phyloP scores from a whole-genome alignment of 1,284 basidiomycete genomes.

The Singerocomus inundabilis region DNA sequence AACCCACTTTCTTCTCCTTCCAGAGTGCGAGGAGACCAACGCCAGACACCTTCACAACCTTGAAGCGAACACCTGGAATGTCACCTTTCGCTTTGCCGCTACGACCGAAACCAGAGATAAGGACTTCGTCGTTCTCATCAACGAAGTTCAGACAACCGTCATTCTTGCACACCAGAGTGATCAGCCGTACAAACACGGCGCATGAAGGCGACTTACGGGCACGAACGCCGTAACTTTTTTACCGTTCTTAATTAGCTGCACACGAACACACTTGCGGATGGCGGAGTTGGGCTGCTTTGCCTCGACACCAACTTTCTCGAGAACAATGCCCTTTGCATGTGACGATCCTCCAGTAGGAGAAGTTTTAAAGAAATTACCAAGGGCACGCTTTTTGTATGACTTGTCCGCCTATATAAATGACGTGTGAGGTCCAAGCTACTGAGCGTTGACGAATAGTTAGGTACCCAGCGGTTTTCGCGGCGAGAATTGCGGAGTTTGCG shows the following conservation, averaged over 20 bases:
- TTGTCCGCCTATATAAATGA: constrained; percentile 80
- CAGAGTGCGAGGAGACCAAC: constrained; percentile 96
- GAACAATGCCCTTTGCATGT: constrained; percentile 99
- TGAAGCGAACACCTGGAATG: constrained; percentile 97
- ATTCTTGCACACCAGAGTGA: constrained; percentile 56
- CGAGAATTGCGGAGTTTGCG: constrained; percentile 96
- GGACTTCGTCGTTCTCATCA: constrained; percentile 99
- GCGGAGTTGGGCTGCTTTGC: constrained; percentile 99
- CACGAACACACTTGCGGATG: constrained; percentile 99
- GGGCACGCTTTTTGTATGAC: constrained; percentile 98
- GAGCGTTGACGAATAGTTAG: constrained; percentile 29
- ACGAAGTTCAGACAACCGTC: constrained; percentile 99
- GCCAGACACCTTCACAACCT: constrained; percentile 99
- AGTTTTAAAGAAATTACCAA: constrained; percentile 99
- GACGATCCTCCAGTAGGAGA: constrained; percentile 99
- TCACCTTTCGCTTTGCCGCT: constrained; percentile 99
- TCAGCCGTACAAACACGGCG: not conserved
- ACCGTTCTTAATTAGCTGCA: constrained; percentile 99
- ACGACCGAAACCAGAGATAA: constrained; percentile 99
- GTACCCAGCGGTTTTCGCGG: constrained; percentile 95
- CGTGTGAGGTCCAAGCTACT: constrained; percentile 13
- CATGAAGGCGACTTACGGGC: constrained; percentile 44
- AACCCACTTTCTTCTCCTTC: constrained; percentile 95
- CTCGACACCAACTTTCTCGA: constrained; percentile 96
- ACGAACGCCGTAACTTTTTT: constrained; percentile 97